Conservation (phyloP, 108 stramenopile genomes). For the Cafeteria roenbergensis region DNA sequence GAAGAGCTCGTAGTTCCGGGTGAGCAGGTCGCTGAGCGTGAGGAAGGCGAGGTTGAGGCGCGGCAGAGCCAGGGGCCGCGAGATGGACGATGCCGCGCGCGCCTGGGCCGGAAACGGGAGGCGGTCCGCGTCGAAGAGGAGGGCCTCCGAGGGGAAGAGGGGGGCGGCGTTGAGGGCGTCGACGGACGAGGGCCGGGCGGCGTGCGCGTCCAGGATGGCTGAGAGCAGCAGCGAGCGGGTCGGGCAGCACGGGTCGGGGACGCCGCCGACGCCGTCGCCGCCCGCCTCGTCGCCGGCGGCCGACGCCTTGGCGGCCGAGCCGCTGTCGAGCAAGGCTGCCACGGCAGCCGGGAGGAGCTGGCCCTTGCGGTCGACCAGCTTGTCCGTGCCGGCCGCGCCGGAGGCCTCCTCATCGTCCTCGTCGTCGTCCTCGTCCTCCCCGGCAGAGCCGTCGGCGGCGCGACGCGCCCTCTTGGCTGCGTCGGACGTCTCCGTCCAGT, state of each 20-base stretch:
- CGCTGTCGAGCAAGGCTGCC: conserved; percentile 15
- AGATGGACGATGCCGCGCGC: conserved; percentile 39
- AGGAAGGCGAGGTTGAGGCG: conserved; percentile 75
- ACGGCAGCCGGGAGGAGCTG: too few relatives aligned
- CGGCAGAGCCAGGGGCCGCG: conserved; percentile 53
- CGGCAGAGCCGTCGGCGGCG: conserved; percentile 7
- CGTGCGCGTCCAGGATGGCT: conserved; percentile 26
- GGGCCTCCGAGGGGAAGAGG: conserved; percentile 67
- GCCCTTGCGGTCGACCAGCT: too few relatives aligned
- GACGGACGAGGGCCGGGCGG: background rate
- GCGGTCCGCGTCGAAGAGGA: conserved; percentile 67
- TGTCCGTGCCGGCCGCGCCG: too few relatives aligned
- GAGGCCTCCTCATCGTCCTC: too few relatives aligned
- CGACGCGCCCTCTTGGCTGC: too few relatives aligned
- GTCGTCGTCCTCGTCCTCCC: too few relatives aligned
- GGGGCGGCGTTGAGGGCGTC: conserved; percentile 41
- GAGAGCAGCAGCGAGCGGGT: background rate
- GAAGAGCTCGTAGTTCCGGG: conserved; percentile 71
- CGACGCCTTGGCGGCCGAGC: background rate
- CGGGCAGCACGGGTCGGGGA: background rate
- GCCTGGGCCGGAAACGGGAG: conserved; percentile 11
- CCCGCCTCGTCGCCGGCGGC: background rate
- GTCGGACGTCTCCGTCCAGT: too few relatives aligned
- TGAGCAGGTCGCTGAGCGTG: conserved; percentile 70
- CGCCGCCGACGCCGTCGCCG: background rate